Percentiles rank a stretch among this genome's conserved stretches.
These are phyloP conservation scores for Eucalyptus sp. DNA, from an alignment of 345 rosid genomes.

Conservation along the genomic window DNA sequence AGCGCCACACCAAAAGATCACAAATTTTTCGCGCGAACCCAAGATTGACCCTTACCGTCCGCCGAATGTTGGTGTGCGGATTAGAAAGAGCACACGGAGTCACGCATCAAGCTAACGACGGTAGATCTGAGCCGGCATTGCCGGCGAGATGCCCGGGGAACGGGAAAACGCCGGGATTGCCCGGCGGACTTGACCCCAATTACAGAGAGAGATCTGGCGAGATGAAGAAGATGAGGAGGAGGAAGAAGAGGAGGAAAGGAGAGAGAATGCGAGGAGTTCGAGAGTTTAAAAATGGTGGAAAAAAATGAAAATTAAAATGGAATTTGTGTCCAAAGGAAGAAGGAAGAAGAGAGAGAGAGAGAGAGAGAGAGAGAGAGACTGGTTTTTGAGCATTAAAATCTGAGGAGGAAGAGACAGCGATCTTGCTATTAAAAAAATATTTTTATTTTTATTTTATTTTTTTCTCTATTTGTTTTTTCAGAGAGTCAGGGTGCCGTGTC, in stretches of 20 bases:
- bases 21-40: neutral
- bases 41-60: neutral
- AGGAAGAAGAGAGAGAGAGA: neutral
- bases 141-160: neutral
- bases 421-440: neutral
- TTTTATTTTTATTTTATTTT: neutral
- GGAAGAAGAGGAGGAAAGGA: neutral
- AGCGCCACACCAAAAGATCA: neutral
- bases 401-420: neutral
- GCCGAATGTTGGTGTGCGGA: neutral
- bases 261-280: neutral
- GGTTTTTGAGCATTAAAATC: constrained; percentile 6
- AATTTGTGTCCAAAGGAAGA: neutral
- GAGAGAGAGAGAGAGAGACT: neutral
- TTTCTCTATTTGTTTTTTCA: neutral
- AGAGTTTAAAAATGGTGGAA: constrained; percentile 1
- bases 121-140: neutral
- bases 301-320: neutral
- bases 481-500: neutral
- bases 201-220: neutral
- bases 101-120: neutral
- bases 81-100: neutral
- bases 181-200: neutral
- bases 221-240: neutral
- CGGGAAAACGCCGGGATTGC: neutral